phyloP scores from a whole-genome alignment of 164 flowering plant genomes.

The Santalum album region DNA sequence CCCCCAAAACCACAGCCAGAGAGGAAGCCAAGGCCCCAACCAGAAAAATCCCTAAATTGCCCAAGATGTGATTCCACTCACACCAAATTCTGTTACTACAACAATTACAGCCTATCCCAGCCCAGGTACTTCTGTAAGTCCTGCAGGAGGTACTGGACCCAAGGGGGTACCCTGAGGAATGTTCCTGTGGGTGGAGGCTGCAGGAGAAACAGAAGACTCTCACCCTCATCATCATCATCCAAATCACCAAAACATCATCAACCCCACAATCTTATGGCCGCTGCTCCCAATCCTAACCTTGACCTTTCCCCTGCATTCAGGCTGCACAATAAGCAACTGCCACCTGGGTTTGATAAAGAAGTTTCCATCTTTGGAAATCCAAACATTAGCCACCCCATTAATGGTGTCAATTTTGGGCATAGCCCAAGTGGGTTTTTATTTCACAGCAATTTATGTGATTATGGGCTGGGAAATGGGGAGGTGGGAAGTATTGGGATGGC shows the following conservation, averaged over 20 bases:
- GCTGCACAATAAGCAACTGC: no score
- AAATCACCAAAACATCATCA: no score
- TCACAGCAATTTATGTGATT: no score
- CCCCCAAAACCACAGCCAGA: conserved; percentile 51
- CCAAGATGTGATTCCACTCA: conserved; percentile 92
- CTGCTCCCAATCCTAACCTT: no score
- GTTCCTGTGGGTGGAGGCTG: conserved; percentile 98
- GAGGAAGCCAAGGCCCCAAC: conserved; percentile 55
- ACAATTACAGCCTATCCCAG: conserved; percentile 91
- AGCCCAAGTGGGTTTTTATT: no score
- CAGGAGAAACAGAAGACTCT: conserved; percentile 66
- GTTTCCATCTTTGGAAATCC: conserved; percentile 29
- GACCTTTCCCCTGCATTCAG: no score
- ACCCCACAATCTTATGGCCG: no score
- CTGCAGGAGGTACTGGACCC: conserved; percentile 94
- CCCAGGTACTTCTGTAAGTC: conserved; percentile 94
- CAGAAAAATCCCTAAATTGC: conserved; percentile 70
- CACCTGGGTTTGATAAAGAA: no score
- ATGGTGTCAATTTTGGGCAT: no score
- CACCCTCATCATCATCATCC: conserved; percentile 30
- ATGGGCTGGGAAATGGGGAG: no score
- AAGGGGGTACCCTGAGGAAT: conserved; percentile 89
- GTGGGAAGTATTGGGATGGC: conserved; percentile 12
- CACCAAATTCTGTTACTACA: conserved; percentile 97
- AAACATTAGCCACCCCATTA: conserved; percentile 6